Evolutionary conservation across 2,329 filamentous ascomycete genomes (phyloP).

Genomic region (Hyphodiscus sp.): DNA sequence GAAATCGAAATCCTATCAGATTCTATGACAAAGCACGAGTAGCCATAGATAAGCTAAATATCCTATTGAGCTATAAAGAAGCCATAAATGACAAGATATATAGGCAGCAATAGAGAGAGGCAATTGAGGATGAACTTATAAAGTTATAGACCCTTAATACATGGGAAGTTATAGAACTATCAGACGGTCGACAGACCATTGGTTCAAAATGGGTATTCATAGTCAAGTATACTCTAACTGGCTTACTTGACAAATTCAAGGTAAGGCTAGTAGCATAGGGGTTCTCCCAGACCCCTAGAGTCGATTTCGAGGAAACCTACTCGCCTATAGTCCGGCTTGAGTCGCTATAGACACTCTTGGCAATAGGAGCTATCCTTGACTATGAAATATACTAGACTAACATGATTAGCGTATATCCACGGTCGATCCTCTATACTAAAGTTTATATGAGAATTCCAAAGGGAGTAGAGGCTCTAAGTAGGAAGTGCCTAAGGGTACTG

Average conservation of each 20-base stretch:
- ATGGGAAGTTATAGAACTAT: background rate
- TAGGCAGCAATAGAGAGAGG: background rate
- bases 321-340: background rate
- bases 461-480: too few relatives aligned
- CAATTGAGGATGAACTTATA: background rate
- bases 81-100: background rate
- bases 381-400: constrained; percentile 4
- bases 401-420: background rate
- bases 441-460: background rate
- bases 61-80: background rate
- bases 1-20: too few relatives aligned
- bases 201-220: constrained; percentile 14
- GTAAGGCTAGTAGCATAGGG: background rate
- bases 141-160: background rate
- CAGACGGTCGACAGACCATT: constrained; percentile 24
- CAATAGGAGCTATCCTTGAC: background rate
- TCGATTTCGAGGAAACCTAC: constrained; percentile 3
- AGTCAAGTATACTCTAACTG: constrained; percentile 4
- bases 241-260: background rate
- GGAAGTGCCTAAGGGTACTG: background rate
- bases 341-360: constrained; percentile 1
- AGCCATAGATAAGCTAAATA: too few relatives aligned
- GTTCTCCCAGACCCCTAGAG: background rate
- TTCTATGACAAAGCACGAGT: too few relatives aligned
- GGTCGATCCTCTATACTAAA: background rate